Evolutionary conservation across 768 basidiomycete genomes (phyloP), one percentile per base, ranked within the genome.

Genomic region (Auriscalpium orientale): DNA sequence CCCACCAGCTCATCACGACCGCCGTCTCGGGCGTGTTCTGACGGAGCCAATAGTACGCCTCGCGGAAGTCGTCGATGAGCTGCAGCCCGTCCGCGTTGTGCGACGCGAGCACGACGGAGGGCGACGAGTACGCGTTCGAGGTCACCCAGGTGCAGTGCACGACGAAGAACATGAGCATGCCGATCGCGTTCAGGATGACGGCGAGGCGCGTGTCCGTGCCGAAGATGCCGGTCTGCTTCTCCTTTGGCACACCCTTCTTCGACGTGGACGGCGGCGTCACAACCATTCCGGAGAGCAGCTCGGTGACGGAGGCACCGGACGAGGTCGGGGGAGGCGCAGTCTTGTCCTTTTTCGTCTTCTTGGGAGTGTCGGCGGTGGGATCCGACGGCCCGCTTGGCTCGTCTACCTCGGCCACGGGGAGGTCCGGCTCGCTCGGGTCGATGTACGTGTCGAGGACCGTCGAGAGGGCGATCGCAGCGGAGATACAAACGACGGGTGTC

Each of bases 1-100:
- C 97, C 97, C 97, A 98, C 97, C 97, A 99, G 58, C 89, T 91
- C 93, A 95, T 95, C 22, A 98, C 86, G 35, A 98, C 95, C 6
- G 93, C 85, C 58, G 91, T 86, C 70, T 93, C 77, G 6, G 87
- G 79, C 2, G 97, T 99, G 73, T 98, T 99, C 73, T 95, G 89
- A 52, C 97, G 79, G 49, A 99, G 71, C 97, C 97, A 99, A 67
- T 98, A 98, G 70, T 99, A 98, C 12, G 97, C 97, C 75, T 98
- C 97, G 56, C 97, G 81, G 84, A 98, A 99, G 70, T 99, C 97
- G 66, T 99, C 97, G 65, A 99, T 98, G 65, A 98, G 90, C 69
- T 93, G 85, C 66, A 91, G 87, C 18, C 97, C 97, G 65, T 98
- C 95, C 0, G 79, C 74, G 55, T 79, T 81, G 1, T 74, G 72